A percentile compares a stretch with the other conserved stretches of the same genome.
phyloP scores from a whole-genome alignment of 2,329 filamentous ascomycete species.

The Cercospora beticola region DNA sequence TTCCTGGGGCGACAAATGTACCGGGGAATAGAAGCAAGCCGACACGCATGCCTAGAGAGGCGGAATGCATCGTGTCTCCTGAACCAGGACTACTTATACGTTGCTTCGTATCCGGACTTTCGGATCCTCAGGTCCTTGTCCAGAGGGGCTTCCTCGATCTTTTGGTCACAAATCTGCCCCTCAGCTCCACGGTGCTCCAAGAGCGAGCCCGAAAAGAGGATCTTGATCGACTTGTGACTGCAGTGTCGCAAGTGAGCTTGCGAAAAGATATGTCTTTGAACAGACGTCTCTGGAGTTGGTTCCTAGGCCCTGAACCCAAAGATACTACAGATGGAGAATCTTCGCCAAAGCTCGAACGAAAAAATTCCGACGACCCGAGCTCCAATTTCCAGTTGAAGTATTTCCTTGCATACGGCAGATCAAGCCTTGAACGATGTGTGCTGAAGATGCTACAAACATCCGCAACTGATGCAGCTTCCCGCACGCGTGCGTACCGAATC shows the following conservation, averaged over 20 bases:
- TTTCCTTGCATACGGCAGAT: conserved; percentile 77
- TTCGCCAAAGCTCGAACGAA: conserved; percentile 26
- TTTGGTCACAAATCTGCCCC: conserved; percentile 82
- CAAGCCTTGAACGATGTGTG: conserved; percentile 71
- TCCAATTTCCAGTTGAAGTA: conserved; percentile 60
- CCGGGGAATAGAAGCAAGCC: conserved; percentile 3
- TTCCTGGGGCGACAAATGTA: conserved; percentile 43
- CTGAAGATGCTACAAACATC: conserved; percentile 69
- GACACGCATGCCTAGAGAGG: conserved; percentile 13
- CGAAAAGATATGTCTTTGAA: conserved; percentile 97
- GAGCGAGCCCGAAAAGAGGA: conserved; percentile 67
- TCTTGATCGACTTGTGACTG: conserved; percentile 75
- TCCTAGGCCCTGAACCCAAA: conserved; percentile 73
- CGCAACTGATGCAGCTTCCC: conserved; percentile 59
- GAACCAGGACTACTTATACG: conserved; percentile 88
- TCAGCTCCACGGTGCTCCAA: conserved; percentile 80
- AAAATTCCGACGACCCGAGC: conserved; percentile 52
- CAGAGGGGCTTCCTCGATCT: conserved; percentile 93
- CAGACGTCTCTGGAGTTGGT: conserved; percentile 91
- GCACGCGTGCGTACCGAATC: conserved; percentile 83
- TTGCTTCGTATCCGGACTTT: conserved; percentile 86
- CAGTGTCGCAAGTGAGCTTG: conserved; percentile 82
- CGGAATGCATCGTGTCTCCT: conserved; percentile 72
- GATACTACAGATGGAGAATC: conserved; percentile 32
- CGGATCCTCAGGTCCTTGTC: conserved; percentile 83